phyloP scores from a whole-genome alignment of 2,329 filamentous ascomycete species.

The Aureobasidium leucospermi region DNA sequence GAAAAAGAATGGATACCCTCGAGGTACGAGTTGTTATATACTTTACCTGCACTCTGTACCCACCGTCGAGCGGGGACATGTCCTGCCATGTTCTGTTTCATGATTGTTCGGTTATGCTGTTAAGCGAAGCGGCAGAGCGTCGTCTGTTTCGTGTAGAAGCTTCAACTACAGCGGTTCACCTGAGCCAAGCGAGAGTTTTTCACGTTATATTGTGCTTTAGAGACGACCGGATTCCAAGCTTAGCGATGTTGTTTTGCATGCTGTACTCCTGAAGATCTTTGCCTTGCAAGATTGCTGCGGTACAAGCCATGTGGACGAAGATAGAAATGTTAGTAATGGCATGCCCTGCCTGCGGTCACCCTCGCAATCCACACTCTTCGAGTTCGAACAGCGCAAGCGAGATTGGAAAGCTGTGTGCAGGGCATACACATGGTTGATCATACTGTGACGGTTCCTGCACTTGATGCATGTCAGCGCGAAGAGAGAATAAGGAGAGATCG shows the following conservation, averaged over 20 bases:
- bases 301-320: neutral
- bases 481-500: neutral
- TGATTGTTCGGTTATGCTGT: constrained; percentile 6
- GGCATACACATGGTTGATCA: constrained; percentile 1
- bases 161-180: neutral
- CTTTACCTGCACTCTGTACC: neutral
- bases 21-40: constrained; percentile 2
- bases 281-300: neutral
- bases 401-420: neutral
- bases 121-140: constrained; percentile 6
- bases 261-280: neutral
- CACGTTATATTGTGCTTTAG: neutral
- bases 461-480: constrained; percentile 4
- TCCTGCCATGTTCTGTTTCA: neutral
- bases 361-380: neutral
- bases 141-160: constrained; percentile 5
- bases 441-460: neutral
- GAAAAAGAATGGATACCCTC: neutral
- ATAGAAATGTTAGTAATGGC: neutral
- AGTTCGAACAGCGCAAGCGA: neutral
- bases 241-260: neutral
- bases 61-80: neutral
- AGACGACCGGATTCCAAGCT: neutral
- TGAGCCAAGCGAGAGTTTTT: neutral
- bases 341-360: neutral